Base-by-base conservation (phyloP, 129 eudicot genomes). In the Flaveria robusta region DNA sequence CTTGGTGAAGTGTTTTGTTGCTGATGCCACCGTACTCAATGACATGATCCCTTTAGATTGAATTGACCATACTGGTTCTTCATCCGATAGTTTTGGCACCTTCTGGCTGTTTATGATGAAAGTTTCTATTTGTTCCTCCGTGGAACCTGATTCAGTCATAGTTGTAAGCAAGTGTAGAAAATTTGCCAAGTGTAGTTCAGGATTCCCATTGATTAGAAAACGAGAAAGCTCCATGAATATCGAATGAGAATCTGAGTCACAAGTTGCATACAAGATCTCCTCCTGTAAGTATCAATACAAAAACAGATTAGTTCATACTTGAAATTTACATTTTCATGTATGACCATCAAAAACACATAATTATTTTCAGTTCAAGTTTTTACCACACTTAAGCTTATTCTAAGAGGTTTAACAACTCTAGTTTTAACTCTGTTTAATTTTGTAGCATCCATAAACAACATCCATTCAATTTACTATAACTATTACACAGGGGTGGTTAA, bases 101-200 rank as follows among this genome's bases (percentile, higher is more conserved):
- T 92, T 85, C 79, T 89, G 96, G 85, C 91, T 85, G 41, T 87
- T 89, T 52, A 82, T 54, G 31, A 92, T 81, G 76, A 92, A 89
- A 19, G 64, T 78, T 79, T 89, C 97, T 4, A 79, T 78, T 78
- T 87, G 92, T 74, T 89, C 88, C 76, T 82, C 84, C 5, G 89
- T 85, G 16, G 96, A 86, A 73, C 96, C 96, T 51, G 97, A 82
- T 81, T 87, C 85, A 4, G 80, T 85, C 96, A 89, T 87, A 20
- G 89, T 82, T 42, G 89, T 83, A 74, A 92, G 78, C 96, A 89
- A 75, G 80, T 81, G 91, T 77, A 92, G 96, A 74, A 92, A 92
- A 82, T 92, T 92, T 41, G 97, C 96, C 76, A 89, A 80, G 66
- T 86, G 91, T 37, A 91, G 49, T 45, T 87, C 85, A 8, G 88